A percentile compares a stretch with the other conserved stretches of the same genome.
phyloP scores from a whole-genome alignment of 257 asterid species.

The Ilex asprella region DNA sequence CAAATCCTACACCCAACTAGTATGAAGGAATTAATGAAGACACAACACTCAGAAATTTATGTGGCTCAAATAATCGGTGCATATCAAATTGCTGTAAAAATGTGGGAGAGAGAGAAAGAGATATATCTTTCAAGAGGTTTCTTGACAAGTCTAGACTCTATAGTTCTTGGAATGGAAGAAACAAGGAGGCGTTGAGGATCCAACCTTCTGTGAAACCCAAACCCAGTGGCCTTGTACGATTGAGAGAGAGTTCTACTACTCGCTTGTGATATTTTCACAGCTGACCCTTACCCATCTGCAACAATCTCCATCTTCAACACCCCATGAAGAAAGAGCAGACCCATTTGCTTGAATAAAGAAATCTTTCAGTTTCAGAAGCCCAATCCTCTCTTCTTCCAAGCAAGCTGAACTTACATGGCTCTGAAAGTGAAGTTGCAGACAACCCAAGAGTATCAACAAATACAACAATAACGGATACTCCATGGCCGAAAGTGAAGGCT shows the following conservation, averaged over 20 bases:
- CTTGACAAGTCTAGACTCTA: constrained; percentile 11
- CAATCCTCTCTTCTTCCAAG: constrained; percentile 19
- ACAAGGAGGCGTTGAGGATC: constrained; percentile 15
- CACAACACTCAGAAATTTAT: too few relatives aligned
- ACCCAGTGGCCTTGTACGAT: neutral
- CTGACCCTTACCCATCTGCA: constrained; percentile 20
- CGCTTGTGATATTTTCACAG: constrained; percentile 12
- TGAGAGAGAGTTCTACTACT: constrained; percentile 9
- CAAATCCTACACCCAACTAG: too few relatives aligned
- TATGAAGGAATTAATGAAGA: too few relatives aligned
- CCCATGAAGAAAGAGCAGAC: constrained; percentile 20
- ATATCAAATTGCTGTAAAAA: too few relatives aligned
- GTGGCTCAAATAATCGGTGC: too few relatives aligned
- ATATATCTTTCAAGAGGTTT: constrained; percentile 9
- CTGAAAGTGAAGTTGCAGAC: neutral
- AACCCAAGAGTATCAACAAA: neutral
- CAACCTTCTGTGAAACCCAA: neutral
- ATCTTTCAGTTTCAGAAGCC: constrained; percentile 22
- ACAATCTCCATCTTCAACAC: constrained; percentile 11
- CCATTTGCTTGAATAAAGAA: constrained; percentile 16
- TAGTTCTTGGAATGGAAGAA: constrained; percentile 20
- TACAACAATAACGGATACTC: neutral
- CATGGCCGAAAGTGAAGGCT: neutral
- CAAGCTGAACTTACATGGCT: constrained; percentile 11
- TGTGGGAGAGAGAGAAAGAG: neutral